Evolutionary conservation across 2,329 filamentous ascomycete genomes (phyloP), one percentile per base, ranked within the genome.

Genomic region (Epichloe amarillans): DNA sequence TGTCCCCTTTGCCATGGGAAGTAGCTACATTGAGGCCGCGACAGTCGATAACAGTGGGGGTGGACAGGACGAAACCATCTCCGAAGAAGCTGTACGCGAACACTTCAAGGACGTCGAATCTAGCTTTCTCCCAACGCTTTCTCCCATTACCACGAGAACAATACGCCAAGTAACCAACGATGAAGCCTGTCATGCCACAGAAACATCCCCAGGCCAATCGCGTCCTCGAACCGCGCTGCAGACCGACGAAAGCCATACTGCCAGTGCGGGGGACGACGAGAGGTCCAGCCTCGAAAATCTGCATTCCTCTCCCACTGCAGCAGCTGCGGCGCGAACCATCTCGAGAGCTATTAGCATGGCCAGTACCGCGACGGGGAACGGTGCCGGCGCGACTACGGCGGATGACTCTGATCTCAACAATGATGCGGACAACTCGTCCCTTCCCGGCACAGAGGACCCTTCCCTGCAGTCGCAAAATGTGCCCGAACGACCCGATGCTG

Each of bases 31-130:
- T 40, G 72, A 74, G 42, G 63, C 66, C 30, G 63, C 64, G 5
- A 64, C 65, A 23, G 59, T 68, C 50, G 67, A 71, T 47, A 56
- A 62, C 21, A 67, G 62, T 30, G 55, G 55, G 56, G 14, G 23
- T 26, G 56, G 47, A 15, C 53, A 58, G 10, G 66, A 72, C 50
- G 74, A 79, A 50, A 76, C 75, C 3, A 61, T 77, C 41, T 73
- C 72, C 42, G 76, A 80, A 56, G 70, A 73, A 45, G 71, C 71
- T 42, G 70, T 81, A 19, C 70, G 73, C 54, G 72, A 74, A 50
- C 79, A 83, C 59, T 63, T 84, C 19, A 72, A 76, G 57, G 80
- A 84, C 58, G 73, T 83, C 54, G 81, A 84, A 60, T 83, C 80
- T 36, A 84, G 80, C 65, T 84, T 84, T 59, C 62, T 81, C 50